Conservation (phyloP, 257 asterid genomes). For the Nicotiana obtusifolia region DNA sequence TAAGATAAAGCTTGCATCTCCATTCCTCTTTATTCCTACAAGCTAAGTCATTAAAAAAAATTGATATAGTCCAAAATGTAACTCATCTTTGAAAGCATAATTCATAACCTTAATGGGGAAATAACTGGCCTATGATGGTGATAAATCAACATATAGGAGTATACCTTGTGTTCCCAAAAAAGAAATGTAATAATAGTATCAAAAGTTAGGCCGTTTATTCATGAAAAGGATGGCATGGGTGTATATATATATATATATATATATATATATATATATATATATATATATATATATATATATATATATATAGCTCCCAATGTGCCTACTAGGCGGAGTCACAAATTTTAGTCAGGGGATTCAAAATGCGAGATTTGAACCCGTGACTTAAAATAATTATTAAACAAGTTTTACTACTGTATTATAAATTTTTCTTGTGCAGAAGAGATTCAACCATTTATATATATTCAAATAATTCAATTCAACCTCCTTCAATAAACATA, state of each 20-base stretch:
- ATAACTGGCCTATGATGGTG: constrained; percentile 5
- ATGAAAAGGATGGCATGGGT: constrained; percentile 18
- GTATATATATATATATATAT: not conserved
- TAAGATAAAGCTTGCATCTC: constrained; percentile 60
- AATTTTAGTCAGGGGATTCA: not conserved
- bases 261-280: no score
- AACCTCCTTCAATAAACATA: not conserved
- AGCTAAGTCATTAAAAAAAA: constrained; percentile 39
- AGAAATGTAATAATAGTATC: not conserved
- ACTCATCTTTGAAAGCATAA: not conserved
- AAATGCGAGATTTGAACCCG: not conserved
- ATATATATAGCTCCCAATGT: not conserved
- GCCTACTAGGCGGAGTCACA: not conserved
- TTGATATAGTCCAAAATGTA: not conserved
- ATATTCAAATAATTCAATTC: not conserved
- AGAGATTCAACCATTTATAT: not conserved
- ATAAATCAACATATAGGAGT: not conserved
- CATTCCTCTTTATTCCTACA: constrained; percentile 80
- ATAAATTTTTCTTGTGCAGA: no score
- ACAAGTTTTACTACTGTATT: not conserved
- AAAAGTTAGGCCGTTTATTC: not conserved
- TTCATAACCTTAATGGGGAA: not conserved
- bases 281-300: not conserved
- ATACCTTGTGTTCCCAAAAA: not conserved
- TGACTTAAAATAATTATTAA: not conserved